Percentiles rank a stretch among this genome's conserved stretches.
Conservation (phyloP, 2,329 filamentous ascomycete genomes). For the Raffaelea ambrosiae region DNA sequence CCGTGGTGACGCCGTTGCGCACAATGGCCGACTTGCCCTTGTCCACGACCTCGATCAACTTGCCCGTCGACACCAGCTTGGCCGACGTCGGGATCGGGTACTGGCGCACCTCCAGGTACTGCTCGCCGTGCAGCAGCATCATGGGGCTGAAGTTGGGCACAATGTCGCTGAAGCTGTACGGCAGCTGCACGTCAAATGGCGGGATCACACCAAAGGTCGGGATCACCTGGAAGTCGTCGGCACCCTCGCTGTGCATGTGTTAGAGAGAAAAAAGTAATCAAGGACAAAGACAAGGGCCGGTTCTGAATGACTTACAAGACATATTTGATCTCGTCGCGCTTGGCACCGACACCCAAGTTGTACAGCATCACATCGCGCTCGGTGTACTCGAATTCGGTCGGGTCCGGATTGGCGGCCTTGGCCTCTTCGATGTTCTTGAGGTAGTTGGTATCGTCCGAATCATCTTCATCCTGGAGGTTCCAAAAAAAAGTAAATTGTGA, state of each 20-base stretch:
- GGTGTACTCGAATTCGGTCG: slow-evolving; percentile 72
- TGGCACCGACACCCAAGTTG: slow-evolving; percentile 89
- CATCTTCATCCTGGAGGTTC: slow-evolving; percentile 28
- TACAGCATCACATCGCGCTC: slow-evolving; percentile 90
- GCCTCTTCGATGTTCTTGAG: slow-evolving; percentile 69
- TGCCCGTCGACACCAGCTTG: slow-evolving; percentile 64
- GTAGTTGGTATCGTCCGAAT: slow-evolving; percentile 38
- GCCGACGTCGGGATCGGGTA: slow-evolving; percentile 84
- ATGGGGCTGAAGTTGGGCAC: slow-evolving; percentile 96
- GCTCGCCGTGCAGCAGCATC: slow-evolving; percentile 98
- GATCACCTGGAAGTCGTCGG: slow-evolving; percentile 85
- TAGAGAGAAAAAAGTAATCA: background rate
- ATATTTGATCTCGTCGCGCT: slow-evolving; percentile 76
- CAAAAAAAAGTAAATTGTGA: slow-evolving; percentile 1
- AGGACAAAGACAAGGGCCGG: background rate
- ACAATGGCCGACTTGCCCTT: slow-evolving; percentile 87
- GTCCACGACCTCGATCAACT: slow-evolving; percentile 89
- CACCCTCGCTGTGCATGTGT: slow-evolving; percentile 52
- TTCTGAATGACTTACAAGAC: slow-evolving; percentile 50
- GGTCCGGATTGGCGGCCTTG: slow-evolving; percentile 59
- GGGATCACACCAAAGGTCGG: slow-evolving; percentile 96
- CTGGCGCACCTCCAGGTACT: slow-evolving; percentile 90
- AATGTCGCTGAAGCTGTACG: slow-evolving; percentile 72
- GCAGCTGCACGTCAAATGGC: slow-evolving; percentile 74
- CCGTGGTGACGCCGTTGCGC: slow-evolving; percentile 70